These are phyloP conservation scores for Halophytophthora polymorphica DNA, from an alignment of 352 stramenopile species.

Conservation along the genomic window DNA sequence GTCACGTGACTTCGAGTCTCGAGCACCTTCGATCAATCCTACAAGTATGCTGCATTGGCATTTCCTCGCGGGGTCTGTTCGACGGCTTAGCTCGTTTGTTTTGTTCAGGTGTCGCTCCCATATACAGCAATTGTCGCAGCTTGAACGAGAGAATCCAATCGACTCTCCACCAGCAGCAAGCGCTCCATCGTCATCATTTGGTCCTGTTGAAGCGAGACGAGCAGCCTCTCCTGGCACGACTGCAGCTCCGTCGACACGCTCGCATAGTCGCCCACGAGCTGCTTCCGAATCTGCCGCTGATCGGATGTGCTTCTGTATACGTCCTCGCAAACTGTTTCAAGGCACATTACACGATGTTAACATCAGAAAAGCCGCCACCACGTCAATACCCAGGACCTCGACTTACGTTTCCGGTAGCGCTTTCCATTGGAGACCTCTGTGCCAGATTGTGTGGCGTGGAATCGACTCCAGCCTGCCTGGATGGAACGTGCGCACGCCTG, in stretches of 20 bases:
- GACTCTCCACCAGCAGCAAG: conserved; percentile 37
- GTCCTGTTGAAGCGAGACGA: conserved; percentile 41
- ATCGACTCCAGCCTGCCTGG: conserved; percentile 51
- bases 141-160: conserved; percentile 33
- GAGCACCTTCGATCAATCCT: background rate
- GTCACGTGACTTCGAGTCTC: conserved; percentile 16
- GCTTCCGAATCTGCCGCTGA: conserved; percentile 50
- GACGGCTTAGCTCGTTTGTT: too few species aligned
- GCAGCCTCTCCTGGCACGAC: conserved; percentile 38
- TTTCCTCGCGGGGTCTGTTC: background rate
- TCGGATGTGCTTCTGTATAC: conserved; percentile 35
- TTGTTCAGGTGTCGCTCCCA: too few species aligned
- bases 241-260: conserved; percentile 41
- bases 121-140: conserved; percentile 14
- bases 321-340: conserved; percentile 19
- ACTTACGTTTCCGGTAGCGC: conserved; percentile 26
- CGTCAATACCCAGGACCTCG: background rate
- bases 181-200: conserved; percentile 38
- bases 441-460: conserved; percentile 6
- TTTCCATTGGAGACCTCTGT: background rate
- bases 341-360: conserved; percentile 3
- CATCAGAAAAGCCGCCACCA: background rate
- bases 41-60: conserved; percentile 5
- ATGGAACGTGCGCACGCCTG: conserved; percentile 57
- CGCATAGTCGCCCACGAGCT: conserved; percentile 37